Percentiles rank a stretch among this genome's conserved stretches.
Evolutionary conservation across 2,329 filamentous ascomycete species (phyloP).

Genomic region (Trichoderma asperellum): DNA sequence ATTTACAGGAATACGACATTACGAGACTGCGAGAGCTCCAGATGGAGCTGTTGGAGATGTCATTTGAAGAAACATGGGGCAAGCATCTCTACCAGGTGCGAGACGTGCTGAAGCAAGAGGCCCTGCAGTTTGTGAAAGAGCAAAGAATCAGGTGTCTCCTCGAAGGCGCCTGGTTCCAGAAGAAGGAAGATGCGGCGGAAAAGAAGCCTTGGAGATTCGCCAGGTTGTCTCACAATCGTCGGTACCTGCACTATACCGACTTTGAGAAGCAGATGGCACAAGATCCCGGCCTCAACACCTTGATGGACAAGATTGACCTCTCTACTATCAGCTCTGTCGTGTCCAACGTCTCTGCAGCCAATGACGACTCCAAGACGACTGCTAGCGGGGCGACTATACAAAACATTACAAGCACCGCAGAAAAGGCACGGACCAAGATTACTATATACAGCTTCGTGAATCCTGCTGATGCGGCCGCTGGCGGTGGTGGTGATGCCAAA

Average conservation of each 20-base stretch:
- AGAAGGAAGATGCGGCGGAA: slow-evolving; percentile 43
- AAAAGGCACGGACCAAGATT: slow-evolving; percentile 75
- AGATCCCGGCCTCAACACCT: slow-evolving; percentile 71
- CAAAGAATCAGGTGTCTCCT: slow-evolving; percentile 90
- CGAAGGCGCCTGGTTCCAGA: slow-evolving; percentile 83
- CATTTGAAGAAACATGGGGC: slow-evolving; percentile 95
- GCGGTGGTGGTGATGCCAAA: slow-evolving; percentile 43
- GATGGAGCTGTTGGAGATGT: slow-evolving; percentile 88
- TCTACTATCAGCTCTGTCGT: slow-evolving; percentile 88
- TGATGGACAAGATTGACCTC: slow-evolving; percentile 84
- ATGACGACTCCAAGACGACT: slow-evolving; percentile 54
- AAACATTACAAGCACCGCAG: slow-evolving; percentile 36
- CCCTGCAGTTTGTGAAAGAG: slow-evolving; percentile 94
- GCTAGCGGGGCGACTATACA: slow-evolving; percentile 50
- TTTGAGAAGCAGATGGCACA: slow-evolving; percentile 68
- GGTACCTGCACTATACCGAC: slow-evolving; percentile 87
- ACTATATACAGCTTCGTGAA: slow-evolving; percentile 78
- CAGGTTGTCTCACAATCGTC: slow-evolving; percentile 85
- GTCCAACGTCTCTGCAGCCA: slow-evolving; percentile 80
- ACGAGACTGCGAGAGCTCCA: slow-evolving; percentile 79
- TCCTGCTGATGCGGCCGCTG: slow-evolving; percentile 44
- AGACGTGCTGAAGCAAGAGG: slow-evolving; percentile 87
- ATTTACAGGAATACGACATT: slow-evolving; percentile 82
- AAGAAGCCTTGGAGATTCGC: slow-evolving; percentile 77
- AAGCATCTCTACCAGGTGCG: slow-evolving; percentile 87